Evolutionary conservation across 2,329 filamentous ascomycete species (phyloP).

Genomic region (Scopulariopsis brevicaulis): DNA sequence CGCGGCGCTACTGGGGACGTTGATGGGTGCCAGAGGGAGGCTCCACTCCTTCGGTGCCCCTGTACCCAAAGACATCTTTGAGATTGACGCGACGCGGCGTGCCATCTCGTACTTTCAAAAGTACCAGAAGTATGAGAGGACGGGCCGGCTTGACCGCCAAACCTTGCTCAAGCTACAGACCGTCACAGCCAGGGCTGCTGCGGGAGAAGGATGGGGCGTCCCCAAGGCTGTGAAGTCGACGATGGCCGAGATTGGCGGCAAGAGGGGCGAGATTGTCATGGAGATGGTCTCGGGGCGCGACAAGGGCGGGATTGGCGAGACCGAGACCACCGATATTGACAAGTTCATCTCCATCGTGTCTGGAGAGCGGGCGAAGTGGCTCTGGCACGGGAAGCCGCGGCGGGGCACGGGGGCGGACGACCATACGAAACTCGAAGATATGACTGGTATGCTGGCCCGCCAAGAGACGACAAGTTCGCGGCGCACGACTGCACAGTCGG

Average conservation of each 20-base stretch:
- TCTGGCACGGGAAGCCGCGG: conserved; percentile 84
- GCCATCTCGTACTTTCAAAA: conserved; percentile 88
- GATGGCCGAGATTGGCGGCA: conserved; percentile 84
- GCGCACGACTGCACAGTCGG: conserved; percentile 18
- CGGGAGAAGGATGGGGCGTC: conserved; percentile 84
- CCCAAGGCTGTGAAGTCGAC: conserved; percentile 91
- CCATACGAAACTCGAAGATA: conserved; percentile 34
- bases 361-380: conserved; percentile 80
- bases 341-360: conserved; percentile 66
- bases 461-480: conserved; percentile 29
- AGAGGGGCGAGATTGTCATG: conserved; percentile 88
- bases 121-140: conserved; percentile 66
- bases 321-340: conserved; percentile 86
- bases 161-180: conserved; percentile 74
- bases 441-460: conserved; percentile 36
- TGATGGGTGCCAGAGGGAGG: conserved; percentile 84
- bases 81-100: conserved; percentile 69
- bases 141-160: conserved; percentile 68
- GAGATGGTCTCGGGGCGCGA: conserved; percentile 84
- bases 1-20: conserved; percentile 71
- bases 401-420: conserved; percentile 39
- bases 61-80: conserved; percentile 84
- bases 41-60: conserved; percentile 76
- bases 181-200: conserved; percentile 80
- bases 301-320: conserved; percentile 80